These are phyloP conservation scores for Aspergillus uvarum DNA, from an alignment of 2,329 filamentous ascomycete genomes.

Conservation along the genomic window DNA sequence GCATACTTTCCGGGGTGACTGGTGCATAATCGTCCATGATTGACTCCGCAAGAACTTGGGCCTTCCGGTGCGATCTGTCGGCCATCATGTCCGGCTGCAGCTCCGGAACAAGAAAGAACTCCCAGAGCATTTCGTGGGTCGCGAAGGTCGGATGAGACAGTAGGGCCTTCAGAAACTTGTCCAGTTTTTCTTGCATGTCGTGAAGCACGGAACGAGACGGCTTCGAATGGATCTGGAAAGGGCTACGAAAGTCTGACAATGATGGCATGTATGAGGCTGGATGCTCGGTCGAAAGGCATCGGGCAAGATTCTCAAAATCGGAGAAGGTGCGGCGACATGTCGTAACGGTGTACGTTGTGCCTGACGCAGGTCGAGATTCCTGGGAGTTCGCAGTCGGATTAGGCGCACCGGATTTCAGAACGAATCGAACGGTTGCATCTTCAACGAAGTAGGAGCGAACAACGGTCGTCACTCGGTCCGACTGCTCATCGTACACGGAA, in stretches of 20 bases:
- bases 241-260: constrained; percentile 73
- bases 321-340: constrained; percentile 83
- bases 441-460: constrained; percentile 97
- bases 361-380: constrained; percentile 53
- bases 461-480: constrained; percentile 84
- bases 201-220: constrained; percentile 83
- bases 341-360: constrained; percentile 82
- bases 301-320: constrained; percentile 88
- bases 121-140: constrained; percentile 97
- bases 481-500: constrained; percentile 56
- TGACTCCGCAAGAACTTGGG: constrained; percentile 76
- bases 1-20: constrained; percentile 66
- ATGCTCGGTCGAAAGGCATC: constrained; percentile 81
- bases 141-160: constrained; percentile 88
- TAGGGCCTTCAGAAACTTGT: constrained; percentile 84
- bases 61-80: constrained; percentile 82
- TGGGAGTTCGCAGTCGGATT: constrained; percentile 40
- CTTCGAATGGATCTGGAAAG: constrained; percentile 89
- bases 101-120: constrained; percentile 96
- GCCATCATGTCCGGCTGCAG: constrained; percentile 87
- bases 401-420: constrained; percentile 89
- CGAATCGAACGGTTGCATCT: constrained; percentile 87
- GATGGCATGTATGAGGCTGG: constrained; percentile 93
- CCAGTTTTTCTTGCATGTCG: constrained; percentile 81
- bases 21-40: constrained; percentile 87